Evolutionary conservation across 352 stramenopile species (phyloP).

Genomic region (Phytophthora constricta): DNA sequence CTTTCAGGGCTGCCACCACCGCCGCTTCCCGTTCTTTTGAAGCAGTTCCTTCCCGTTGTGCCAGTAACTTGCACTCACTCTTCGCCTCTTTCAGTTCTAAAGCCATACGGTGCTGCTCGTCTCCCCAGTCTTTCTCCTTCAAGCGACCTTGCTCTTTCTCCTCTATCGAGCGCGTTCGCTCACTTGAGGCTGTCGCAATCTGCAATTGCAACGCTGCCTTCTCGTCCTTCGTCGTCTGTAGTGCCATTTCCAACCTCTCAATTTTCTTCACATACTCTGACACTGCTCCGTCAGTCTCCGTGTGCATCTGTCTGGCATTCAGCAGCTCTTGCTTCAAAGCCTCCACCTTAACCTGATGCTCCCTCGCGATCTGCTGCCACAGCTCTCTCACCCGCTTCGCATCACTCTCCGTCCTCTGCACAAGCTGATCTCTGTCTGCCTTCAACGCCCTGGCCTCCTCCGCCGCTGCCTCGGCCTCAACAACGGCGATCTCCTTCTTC

Average conservation of each 20-base stretch:
- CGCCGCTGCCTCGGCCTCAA: slow-evolving; percentile 53
- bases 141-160: slow-evolving; percentile 47
- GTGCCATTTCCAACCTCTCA: slow-evolving; percentile 39
- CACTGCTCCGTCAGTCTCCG: slow-evolving; percentile 28
- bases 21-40: slow-evolving; percentile 57
- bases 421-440: slow-evolving; percentile 61
- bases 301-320: slow-evolving; percentile 32
- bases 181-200: slow-evolving; percentile 36
- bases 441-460: slow-evolving; percentile 54
- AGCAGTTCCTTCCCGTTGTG: slow-evolving; percentile 55
- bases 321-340: slow-evolving; percentile 52
- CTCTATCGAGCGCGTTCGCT: slow-evolving; percentile 41
- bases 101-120: slow-evolving; percentile 38
- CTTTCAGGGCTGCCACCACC: slow-evolving; percentile 33
- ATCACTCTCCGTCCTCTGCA: slow-evolving; percentile 75
- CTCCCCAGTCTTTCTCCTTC: slow-evolving; percentile 39
- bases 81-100: slow-evolving; percentile 54
- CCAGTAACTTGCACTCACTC: slow-evolving; percentile 47
- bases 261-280: slow-evolving; percentile 37
- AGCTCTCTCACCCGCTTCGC: slow-evolving; percentile 76
- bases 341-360: slow-evolving; percentile 69
- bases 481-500: slow-evolving; percentile 62
- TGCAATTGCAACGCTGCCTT: slow-evolving; percentile 53
- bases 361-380: slow-evolving; percentile 77
- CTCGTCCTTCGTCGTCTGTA: slow-evolving; percentile 43